phyloP scores from a whole-genome alignment of 768 basidiomycete species.

The Agrocybe praecox region DNA sequence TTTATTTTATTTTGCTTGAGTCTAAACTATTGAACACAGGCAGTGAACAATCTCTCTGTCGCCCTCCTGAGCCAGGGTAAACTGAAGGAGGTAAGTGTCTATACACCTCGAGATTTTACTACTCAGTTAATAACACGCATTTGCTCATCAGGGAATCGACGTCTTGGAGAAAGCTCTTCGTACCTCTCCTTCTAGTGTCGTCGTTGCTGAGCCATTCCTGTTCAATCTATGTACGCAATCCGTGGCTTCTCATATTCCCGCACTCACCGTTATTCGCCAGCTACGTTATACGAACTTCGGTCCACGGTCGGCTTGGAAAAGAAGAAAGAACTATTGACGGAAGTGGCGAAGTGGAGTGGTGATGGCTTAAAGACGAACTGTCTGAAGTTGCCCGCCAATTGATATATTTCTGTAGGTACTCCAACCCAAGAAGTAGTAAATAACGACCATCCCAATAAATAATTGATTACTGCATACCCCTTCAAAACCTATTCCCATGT shows the following conservation, averaged over 20 bases:
- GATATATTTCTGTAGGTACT: background rate
- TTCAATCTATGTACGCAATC: slow-evolving; percentile 72
- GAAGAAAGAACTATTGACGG: slow-evolving; percentile 72
- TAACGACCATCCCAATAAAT: no score
- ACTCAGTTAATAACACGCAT: no score
- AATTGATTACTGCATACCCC: no score
- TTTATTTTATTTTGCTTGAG: background rate
- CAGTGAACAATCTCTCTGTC: slow-evolving; percentile 79
- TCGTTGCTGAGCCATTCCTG: slow-evolving; percentile 79
- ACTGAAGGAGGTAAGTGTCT: slow-evolving; percentile 61
- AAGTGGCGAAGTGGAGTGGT: slow-evolving; percentile 86
- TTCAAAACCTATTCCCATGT: background rate
- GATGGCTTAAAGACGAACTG: slow-evolving; percentile 79
- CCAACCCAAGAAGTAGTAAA: no score
- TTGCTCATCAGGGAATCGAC: slow-evolving; percentile 57
- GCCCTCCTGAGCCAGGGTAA: slow-evolving; percentile 71
- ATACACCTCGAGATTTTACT: background rate
- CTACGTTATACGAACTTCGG: slow-evolving; percentile 82
- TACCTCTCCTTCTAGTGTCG: slow-evolving; percentile 68
- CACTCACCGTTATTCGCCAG: slow-evolving; percentile 33
- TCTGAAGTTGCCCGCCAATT: slow-evolving; percentile 75
- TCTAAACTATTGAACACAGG: slow-evolving; percentile 42
- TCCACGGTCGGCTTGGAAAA: slow-evolving; percentile 73
- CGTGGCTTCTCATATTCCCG: background rate
- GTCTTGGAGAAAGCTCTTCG: slow-evolving; percentile 64